Base-by-base conservation (phyloP, 352 stramenopile species). In the Elongisporangium undulatum region DNA sequence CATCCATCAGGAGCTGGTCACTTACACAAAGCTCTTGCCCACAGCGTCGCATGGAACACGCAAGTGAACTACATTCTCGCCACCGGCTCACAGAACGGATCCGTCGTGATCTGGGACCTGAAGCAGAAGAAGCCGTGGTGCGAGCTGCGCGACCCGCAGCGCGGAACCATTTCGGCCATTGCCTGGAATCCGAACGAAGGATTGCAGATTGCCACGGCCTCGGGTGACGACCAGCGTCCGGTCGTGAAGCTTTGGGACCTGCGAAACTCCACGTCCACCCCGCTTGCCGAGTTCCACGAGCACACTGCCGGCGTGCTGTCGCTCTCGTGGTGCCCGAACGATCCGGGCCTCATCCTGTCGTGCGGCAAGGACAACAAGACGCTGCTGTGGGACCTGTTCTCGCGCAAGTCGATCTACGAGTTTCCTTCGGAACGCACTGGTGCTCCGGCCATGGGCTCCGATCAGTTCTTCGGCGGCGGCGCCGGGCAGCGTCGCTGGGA, bases 71-170 rank as follows among this genome's bases (percentile, higher is more conserved):
- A 99, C 75, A 99, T 99, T 69, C 64, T 99, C 16, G 96, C 96
- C 19, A 98, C 94, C 15, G 92, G 92, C 15, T 90, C 91, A 53
- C 81, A 94, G 66, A 97, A 98, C 78, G 97, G 97, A 20, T 90
- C 85, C 10, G 92, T 97, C 13, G 87, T 98, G 29, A 92, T 99
- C 49, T 99, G 97, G 97, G 97, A 99, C 69, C 75, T 99, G 12
- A 97, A 98, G 62, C 90, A 97, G 64, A 98, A 99, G 70, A 98
- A 98, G 68, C 91, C 96, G 1, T 99, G 97, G 97, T 99, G 97
- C 68, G 92, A 99, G 72, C 70, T 99, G 54, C 92, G 92, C 48
- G 93, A 98, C 67, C 83, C 80, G 13, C 79, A 85, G 57, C 86
- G 90, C 29, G 84, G 82, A 50, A 83, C 90, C 23, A 84, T 99